phyloP scores from a whole-genome alignment of 371 early-diverging fungal species.

The Chytridium lagenaria region DNA sequence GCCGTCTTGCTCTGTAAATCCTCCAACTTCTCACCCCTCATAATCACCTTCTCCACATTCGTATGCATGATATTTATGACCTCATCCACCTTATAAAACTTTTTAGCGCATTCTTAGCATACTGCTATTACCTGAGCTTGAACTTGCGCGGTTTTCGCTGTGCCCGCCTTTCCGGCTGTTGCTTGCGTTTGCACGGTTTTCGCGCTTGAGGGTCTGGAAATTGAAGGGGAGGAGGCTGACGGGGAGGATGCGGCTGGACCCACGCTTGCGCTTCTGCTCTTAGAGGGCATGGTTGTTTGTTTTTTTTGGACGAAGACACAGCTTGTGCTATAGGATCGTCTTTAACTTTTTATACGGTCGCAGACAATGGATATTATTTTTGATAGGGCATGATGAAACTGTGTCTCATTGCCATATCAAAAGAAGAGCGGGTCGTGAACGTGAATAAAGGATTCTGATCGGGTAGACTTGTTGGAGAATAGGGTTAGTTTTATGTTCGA shows the following conservation, averaged over 20 bases:
- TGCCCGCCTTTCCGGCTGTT: not conserved
- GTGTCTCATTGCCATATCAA: too few relatives aligned
- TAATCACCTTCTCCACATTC: conserved; percentile 62
- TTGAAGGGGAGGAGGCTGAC: not conserved
- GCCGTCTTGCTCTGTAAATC: conserved; percentile 65
- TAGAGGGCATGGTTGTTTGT: too few relatives aligned
- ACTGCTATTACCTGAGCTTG: conserved; percentile 34
- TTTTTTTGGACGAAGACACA: too few relatives aligned
- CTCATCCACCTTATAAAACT: conserved; percentile 50
- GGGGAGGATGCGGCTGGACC: not conserved
- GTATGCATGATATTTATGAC: conserved; percentile 63
- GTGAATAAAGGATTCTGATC: too few relatives aligned
- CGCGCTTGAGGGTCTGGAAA: not conserved
- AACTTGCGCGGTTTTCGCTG: conserved; percentile 38
- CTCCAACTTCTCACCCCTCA: conserved; percentile 59
- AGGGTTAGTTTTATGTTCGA: too few relatives aligned
- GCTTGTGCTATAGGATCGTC: too few relatives aligned
- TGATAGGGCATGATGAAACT: too few relatives aligned
- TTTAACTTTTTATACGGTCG: too few relatives aligned
- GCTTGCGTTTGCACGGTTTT: not conserved
- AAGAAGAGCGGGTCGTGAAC: too few relatives aligned
- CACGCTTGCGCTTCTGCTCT: not conserved
- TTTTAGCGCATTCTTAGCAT: not conserved
- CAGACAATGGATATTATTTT: too few relatives aligned
- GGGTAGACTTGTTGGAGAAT: too few relatives aligned